Base-by-base conservation (phyloP, 768 basidiomycete species). In the Mycena latifolia region DNA sequence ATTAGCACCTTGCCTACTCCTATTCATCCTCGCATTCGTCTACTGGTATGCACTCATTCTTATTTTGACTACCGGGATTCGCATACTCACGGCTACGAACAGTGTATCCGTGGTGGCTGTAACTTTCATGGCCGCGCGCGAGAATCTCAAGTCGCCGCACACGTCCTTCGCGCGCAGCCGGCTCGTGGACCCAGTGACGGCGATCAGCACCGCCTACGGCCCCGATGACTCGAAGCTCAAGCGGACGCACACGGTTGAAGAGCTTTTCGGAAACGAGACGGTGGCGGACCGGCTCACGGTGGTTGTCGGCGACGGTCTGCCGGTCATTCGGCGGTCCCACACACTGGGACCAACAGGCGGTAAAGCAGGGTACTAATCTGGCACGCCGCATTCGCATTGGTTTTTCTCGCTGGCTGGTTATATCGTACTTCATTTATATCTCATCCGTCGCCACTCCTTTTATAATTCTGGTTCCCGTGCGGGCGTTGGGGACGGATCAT, bases 241-340 rank as follows among this genome's bases (percentile, higher is more conserved):
- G 11, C 7, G 2, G 0, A 55, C 61, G 6, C 2, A 17, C 3
- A 10, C 20, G 6, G 11, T 24, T 0, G 2, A 48, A 0, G 61
- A 63, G 61, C 39, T 63, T 1, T 63, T 63, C 28, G 53, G 61
- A 25, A 5, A 55, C 10, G 61, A 63, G 24, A 55, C 61, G 46
- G 24, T 22, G 1, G 52, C 22, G 18, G 61, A 63, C 15, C 54
- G 61, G 7, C 41, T 63, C 27, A 53, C 17, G 4, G 24, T 61
- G 6, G 41, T 7, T 15, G 50, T 53, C 18, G 41, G 37, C 37
- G 15, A 39, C 33, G 14, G 33, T 14, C 33, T n/a, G n/a, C n/a
- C n/a, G n/a, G n/a, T n/a, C n/a, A n/a, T n/a, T n/a, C n/a, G n/a
- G n/a, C n/a, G n/a, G n/a, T n/a, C n/a, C n/a, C n/a, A n/a, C n/a